Evolutionary conservation across 768 basidiomycete species (phyloP).

Genomic region (Pholiota molesta): DNA sequence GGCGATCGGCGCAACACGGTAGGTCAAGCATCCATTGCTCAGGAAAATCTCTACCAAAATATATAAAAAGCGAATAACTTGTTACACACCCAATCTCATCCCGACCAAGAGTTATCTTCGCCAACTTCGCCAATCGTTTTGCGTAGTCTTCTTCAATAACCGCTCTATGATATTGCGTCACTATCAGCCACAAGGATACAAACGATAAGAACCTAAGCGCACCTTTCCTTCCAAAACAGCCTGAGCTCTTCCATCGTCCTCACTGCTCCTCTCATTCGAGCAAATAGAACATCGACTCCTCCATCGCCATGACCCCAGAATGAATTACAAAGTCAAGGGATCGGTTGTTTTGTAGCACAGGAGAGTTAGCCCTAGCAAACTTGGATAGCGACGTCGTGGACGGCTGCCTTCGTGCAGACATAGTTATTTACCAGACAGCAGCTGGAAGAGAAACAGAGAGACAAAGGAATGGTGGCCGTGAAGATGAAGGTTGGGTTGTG

Average conservation of each 20-base stretch:
- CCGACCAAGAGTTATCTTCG: slow-evolving; percentile 74
- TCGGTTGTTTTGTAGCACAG: slow-evolving; percentile 42
- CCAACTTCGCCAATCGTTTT: slow-evolving; percentile 77
- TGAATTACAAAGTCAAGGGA: slow-evolving; percentile 93
- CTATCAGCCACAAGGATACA: not conserved
- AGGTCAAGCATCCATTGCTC: not conserved
- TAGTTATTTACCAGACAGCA: slow-evolving; percentile 27
- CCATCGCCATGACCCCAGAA: slow-evolving; percentile 92
- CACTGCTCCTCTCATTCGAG: slow-evolving; percentile 83
- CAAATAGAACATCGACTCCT: slow-evolving; percentile 89
- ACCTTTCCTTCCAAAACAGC: slow-evolving; percentile 95
- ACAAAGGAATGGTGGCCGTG: not conserved
- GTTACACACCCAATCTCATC: slow-evolving; percentile 90
- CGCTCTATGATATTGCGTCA: slow-evolving; percentile 51
- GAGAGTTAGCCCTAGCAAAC: slow-evolving; percentile 63
- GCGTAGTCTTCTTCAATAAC: slow-evolving; percentile 95
- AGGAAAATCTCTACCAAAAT: slow-evolving; percentile 6
- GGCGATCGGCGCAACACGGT: not conserved
- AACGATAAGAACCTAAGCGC: slow-evolving; percentile 27
- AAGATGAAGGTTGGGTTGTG: not conserved
- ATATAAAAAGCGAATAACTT: not conserved
- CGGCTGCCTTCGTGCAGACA: slow-evolving; percentile 78
- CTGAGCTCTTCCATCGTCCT: slow-evolving; percentile 89
- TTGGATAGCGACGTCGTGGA: slow-evolving; percentile 81
- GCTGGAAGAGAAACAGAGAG: slow-evolving; percentile 5